phyloP scores from a whole-genome alignment of 768 basidiomycete genomes.

The Kwoniella sp. region DNA sequence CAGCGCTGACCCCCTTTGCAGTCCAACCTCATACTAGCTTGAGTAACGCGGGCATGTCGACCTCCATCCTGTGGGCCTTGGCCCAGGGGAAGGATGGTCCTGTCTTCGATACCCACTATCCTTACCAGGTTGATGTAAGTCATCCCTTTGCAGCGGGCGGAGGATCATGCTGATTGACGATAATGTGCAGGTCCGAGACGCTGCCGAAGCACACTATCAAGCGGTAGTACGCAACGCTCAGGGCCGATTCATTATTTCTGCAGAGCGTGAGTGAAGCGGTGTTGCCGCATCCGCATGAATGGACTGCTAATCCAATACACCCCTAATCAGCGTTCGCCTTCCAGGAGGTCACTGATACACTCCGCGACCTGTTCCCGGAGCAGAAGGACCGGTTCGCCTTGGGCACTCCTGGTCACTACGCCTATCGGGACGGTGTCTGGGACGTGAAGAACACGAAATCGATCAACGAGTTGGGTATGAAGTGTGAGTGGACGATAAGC shows the following conservation, averaged over 20 bases:
- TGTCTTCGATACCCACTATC: constrained; percentile 8
- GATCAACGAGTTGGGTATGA: constrained; percentile 31
- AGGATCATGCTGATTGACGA: not conserved
- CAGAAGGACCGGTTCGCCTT: constrained; percentile 23
- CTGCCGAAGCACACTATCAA: constrained; percentile 34
- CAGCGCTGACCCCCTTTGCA: not conserved
- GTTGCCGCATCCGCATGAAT: not conserved
- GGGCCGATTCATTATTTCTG: constrained; percentile 29
- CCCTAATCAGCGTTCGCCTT: constrained; percentile 17
- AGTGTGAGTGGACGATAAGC: constrained; percentile 19
- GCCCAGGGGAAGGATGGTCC: constrained; percentile 14
- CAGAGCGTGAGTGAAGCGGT: constrained; percentile 25
- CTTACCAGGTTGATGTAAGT: constrained; percentile 22
- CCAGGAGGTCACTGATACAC: constrained; percentile 28
- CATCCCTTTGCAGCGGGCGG: not conserved
- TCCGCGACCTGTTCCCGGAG: constrained; percentile 24
- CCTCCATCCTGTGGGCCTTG: constrained; percentile 12
- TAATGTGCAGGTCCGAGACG: constrained; percentile 24
- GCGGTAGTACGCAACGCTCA: constrained; percentile 19
- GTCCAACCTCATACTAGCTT: constrained; percentile 24
- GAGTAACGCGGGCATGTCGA: constrained; percentile 23
- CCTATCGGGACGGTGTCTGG: constrained; percentile 29
- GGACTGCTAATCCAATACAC: not conserved
- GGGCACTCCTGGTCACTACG: constrained; percentile 27
- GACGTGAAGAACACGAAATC: constrained; percentile 27